phyloP scores from a whole-genome alignment of 352 stramenopile species.

The Phytopythium aichiense region DNA sequence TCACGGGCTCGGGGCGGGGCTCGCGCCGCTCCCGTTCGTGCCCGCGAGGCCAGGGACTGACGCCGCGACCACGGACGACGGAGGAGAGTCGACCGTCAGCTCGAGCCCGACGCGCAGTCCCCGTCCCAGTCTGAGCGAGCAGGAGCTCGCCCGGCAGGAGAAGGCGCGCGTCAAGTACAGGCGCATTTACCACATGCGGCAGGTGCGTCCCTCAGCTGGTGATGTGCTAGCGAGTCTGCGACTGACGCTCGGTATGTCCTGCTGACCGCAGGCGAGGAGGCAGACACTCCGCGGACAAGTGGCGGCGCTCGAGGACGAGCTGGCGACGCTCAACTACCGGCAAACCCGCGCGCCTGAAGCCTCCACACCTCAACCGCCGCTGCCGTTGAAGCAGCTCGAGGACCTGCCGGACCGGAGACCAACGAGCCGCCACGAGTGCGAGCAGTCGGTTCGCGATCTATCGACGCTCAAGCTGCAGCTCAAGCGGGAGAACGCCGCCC shows the following conservation, averaged over 20 bases:
- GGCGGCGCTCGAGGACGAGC: conserved; percentile 1
- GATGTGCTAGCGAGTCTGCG: no score
- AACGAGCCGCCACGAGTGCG: not conserved
- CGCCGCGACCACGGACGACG: conserved; percentile 1
- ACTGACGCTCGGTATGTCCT: not conserved
- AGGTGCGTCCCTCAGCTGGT: not conserved
- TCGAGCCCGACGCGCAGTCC: not conserved
- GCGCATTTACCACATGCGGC: conserved; percentile 6
- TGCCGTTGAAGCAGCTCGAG: not conserved
- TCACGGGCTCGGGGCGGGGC: not conserved
- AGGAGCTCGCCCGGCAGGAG: conserved; percentile 1
- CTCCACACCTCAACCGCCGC: not conserved
- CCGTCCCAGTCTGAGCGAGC: not conserved
- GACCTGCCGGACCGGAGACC: no score
- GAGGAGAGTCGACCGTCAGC: not conserved
- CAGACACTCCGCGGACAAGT: not conserved
- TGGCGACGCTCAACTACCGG: not conserved
- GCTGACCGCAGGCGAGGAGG: conserved; percentile 1
- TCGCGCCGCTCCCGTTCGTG: not conserved
- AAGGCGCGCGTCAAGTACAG: conserved; percentile 8
- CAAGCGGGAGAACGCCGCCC: not conserved
- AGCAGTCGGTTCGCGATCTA: not conserved
- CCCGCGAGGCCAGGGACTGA: not conserved
- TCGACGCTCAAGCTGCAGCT: conserved; percentile 1
- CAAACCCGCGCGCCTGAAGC: not conserved